These are phyloP conservation scores for Pleurotus cornucopiae DNA, from an alignment of 768 basidiomycete genomes.

Conservation along the genomic window DNA sequence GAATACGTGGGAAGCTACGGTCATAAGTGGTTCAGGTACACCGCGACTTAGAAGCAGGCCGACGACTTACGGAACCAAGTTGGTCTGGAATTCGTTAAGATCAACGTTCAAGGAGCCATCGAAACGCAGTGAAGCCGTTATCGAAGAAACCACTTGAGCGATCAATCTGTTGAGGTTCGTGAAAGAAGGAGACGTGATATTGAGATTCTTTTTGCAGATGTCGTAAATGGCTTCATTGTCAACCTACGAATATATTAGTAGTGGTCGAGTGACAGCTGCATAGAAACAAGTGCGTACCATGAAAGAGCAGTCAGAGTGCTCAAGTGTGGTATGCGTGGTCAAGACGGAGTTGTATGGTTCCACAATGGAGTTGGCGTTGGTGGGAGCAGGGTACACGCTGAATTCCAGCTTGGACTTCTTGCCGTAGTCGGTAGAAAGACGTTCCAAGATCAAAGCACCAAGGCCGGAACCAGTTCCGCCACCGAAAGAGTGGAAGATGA, in stretches of 20 bases:
- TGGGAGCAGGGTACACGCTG: constrained; percentile 94
- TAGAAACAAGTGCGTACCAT: constrained; percentile 56
- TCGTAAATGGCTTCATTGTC: constrained; percentile 99
- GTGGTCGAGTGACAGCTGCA: not conserved
- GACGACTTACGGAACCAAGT: constrained; percentile 84
- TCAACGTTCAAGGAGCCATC: constrained; percentile 98
- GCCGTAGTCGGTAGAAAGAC: constrained; percentile 96
- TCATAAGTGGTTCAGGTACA: constrained; percentile 10
- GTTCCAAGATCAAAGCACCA: constrained; percentile 94
- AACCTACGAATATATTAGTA: constrained; percentile 43
- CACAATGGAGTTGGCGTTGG: constrained; percentile 92
- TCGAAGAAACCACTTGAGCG: constrained; percentile 97
- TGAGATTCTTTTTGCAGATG: constrained; percentile 96
- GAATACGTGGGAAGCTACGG: constrained; percentile 90
- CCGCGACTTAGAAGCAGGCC: not conserved
- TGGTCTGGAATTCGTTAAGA: constrained; percentile 97
- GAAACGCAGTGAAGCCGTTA: constrained; percentile 96
- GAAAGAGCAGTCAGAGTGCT: constrained; percentile 99
- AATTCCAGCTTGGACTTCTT: constrained; percentile 99
- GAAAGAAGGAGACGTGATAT: constrained; percentile 82
- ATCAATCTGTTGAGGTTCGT: constrained; percentile 94
- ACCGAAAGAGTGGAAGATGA: constrained; percentile 99
- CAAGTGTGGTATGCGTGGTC: constrained; percentile 97
- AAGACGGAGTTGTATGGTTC: constrained; percentile 99
- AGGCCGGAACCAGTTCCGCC: constrained; percentile 99